A percentile compares a stretch with the other conserved stretches of the same genome.
phyloP scores from a whole-genome alignment of 2,329 filamentous ascomycete genomes.

The Colletotrichum siamense region DNA sequence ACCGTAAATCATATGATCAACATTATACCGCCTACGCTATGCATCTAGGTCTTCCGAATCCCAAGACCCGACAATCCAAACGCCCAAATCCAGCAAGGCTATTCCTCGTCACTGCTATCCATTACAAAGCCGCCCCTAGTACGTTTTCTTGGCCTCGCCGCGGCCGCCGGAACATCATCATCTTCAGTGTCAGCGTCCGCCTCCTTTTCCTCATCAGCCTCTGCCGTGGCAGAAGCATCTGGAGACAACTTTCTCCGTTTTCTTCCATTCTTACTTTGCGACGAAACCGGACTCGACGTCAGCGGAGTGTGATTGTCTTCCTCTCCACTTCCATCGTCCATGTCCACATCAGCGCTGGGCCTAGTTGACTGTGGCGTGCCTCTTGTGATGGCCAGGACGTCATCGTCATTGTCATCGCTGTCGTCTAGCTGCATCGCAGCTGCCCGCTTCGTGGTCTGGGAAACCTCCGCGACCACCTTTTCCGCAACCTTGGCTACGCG shows the following conservation, averaged over 20 bases:
- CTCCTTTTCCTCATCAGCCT: background rate
- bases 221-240: background rate
- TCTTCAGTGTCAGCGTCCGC: conserved; percentile 33
- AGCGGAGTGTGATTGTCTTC: background rate
- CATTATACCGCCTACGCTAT: conserved; percentile 4
- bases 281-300: conserved; percentile 14
- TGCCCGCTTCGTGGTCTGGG: conserved; percentile 32
- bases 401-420: conserved; percentile 27
- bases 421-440: conserved; percentile 28
- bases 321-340: conserved; percentile 25
- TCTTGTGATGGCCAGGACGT: conserved; percentile 11
- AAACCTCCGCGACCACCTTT: conserved; percentile 8
- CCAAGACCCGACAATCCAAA: background rate
- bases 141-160: conserved; percentile 44
- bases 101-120: conserved; percentile 65
- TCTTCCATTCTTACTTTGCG: conserved; percentile 3
- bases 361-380: conserved; percentile 19
- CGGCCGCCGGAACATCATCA: conserved; percentile 43
- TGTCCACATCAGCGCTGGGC: conserved; percentile 28
- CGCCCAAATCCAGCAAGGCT: conserved; percentile 6
- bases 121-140: conserved; percentile 60
- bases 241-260: conserved; percentile 12
- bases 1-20: background rate
- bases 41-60: background rate
- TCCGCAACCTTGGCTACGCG: conserved; percentile 44